A percentile compares a stretch with the other conserved stretches of the same genome.
Evolutionary conservation across 2,329 filamentous ascomycete genomes (phyloP).

Genomic region (Cryphonectria naterciae): DNA sequence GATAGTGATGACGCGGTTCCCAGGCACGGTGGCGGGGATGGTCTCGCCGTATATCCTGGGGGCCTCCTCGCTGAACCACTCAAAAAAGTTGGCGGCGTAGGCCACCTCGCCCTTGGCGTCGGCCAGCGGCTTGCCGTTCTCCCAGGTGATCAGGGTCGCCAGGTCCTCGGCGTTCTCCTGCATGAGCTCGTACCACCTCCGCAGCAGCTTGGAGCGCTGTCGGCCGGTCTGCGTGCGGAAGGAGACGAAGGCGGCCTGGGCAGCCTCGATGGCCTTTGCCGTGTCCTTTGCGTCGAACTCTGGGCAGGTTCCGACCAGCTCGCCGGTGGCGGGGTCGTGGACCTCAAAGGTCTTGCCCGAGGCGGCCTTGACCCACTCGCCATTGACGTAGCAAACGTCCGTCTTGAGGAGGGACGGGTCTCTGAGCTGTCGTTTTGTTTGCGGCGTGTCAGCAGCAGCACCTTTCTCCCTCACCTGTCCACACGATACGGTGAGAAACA

Average conservation of each 20-base stretch:
- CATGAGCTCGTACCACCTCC: constrained; percentile 83
- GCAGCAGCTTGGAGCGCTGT: constrained; percentile 72
- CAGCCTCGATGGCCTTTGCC: constrained; percentile 79
- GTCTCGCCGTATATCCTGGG: constrained; percentile 75
- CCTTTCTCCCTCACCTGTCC: background rate
- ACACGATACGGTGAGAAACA: constrained; percentile 38
- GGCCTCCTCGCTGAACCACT: constrained; percentile 83
- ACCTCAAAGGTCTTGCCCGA: constrained; percentile 94
- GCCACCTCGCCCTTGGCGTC: constrained; percentile 74
- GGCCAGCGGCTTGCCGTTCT: constrained; percentile 83
- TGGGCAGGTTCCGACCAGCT: constrained; percentile 79
- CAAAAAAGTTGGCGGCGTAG: constrained; percentile 76
- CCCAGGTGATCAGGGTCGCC: constrained; percentile 82
- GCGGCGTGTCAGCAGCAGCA: background rate
- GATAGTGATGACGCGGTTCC: constrained; percentile 76
- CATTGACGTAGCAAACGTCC: constrained; percentile 83
- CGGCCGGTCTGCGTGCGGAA: constrained; percentile 76
- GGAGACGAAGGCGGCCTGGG: constrained; percentile 71
- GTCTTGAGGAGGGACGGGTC: constrained; percentile 84
- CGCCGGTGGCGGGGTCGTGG: constrained; percentile 79
- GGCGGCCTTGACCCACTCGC: constrained; percentile 84
- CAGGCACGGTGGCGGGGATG: constrained; percentile 70
- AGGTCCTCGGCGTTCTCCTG: constrained; percentile 79
- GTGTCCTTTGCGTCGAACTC: constrained; percentile 83
- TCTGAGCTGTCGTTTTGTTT: constrained; percentile 59